Base-by-base conservation (phyloP, 495 filamentous ascomycete genomes). In the Penicillium silybi region DNA sequence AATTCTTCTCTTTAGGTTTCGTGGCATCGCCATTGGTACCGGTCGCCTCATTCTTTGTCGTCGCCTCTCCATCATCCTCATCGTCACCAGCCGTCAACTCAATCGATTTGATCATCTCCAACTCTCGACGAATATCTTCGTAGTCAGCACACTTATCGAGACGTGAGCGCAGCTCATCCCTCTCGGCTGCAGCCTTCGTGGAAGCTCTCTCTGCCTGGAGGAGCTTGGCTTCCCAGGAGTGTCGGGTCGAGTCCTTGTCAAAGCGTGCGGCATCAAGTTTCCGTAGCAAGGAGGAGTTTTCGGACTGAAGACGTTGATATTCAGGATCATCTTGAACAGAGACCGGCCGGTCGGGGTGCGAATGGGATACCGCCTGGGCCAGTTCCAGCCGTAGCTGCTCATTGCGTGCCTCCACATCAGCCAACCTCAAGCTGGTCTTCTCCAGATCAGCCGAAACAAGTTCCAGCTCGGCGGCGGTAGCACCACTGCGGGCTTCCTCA, bases 61-160 rank as follows among this genome's bases (percentile, higher is more conserved):
- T 56, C 38, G 58, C 41, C 32, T 70, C 68, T 3, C 57, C 66
- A 18, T 50, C 64, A 6, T 88, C 86, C 19, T 93, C 90, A 54
- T 96, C 90, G 55, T 96, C 90, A 8, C 88, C 89, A 0, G 89
- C 88, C 0, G 92, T 84, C 61, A 98, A 96, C 64, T 98, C 93
- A 54, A 98, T 96, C 57, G 92, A 93, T 84, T 86, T 96, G 57
- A 98, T 80, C 41, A 98, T 90, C 58, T 97, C 93, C 20, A 98
- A 78, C 68, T 98, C 95, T 48, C 90, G 85, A 64, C 93, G 95
- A 41, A 98, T 85, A 53, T 97, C 91, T 32, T 96, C 90, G 61
- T 99, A 99, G 65, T 99, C 95, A 56, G 85, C 81, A 82, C 90
- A 92, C 61, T 88, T 92, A 45, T 89, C 84, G 17, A 97, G 80